Percentiles rank a stretch among this genome's conserved stretches.
These are phyloP conservation scores for Neonectria punicea DNA, from an alignment of 2,329 filamentous ascomycete species.

Conservation along the genomic window DNA sequence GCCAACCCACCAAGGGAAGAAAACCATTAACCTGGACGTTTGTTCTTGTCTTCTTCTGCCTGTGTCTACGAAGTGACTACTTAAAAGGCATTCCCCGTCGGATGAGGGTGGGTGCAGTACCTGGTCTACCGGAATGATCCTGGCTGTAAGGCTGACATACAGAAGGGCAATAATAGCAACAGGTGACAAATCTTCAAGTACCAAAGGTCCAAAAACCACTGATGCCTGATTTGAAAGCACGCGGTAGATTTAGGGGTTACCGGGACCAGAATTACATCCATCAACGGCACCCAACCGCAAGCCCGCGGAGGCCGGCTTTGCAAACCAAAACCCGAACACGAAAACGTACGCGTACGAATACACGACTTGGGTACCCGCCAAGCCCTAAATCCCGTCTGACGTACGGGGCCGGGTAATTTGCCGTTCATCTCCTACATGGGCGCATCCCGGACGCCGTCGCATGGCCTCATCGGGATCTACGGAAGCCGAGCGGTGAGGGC, in stretches of 20 bases:
- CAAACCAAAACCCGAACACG: slow-evolving; percentile 37
- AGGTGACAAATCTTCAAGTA: too few relatives aligned
- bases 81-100: too few relatives aligned
- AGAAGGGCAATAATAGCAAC: too few relatives aligned
- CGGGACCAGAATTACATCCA: neutral
- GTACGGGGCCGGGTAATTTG: slow-evolving; percentile 25
- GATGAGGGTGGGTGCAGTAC: too few relatives aligned
- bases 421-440: slow-evolving; percentile 15
- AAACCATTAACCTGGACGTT: neutral
- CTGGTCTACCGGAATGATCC: too few relatives aligned
- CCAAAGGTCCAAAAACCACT: too few relatives aligned
- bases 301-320: neutral
- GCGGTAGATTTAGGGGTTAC: neutral
- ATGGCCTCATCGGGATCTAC: slow-evolving; percentile 39
- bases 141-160: too few relatives aligned
- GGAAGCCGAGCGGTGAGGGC: slow-evolving; percentile 43
- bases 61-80: neutral
- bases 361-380: neutral
- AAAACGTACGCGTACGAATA: slow-evolving; percentile 28
- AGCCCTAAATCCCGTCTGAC: neutral
- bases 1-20: neutral
- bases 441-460: slow-evolving; percentile 14
- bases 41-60: neutral
- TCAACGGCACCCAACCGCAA: neutral
- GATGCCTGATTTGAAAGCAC: neutral